phyloP scores from a whole-genome alignment of 305 asterid species.

The Fraxinus floribunda region DNA sequence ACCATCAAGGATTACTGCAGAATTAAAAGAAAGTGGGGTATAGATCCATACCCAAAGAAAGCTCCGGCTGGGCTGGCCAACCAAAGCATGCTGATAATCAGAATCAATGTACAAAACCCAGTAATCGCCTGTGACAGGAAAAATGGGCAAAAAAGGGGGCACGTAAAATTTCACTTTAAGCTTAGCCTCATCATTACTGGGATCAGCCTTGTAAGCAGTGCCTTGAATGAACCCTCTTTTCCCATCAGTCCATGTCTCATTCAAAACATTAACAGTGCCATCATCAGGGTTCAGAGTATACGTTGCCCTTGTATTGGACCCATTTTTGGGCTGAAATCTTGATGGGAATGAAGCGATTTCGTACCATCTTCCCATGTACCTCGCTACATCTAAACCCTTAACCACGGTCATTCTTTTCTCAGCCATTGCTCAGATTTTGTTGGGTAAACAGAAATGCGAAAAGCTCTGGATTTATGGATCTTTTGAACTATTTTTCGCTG shows the following conservation, averaged over 20 bases:
- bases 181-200: conserved; percentile 63
- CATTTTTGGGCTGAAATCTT: conserved; percentile 46
- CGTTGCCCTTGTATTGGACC: conserved; percentile 56
- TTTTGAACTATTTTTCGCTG: not conserved
- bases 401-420: conserved; percentile 48
- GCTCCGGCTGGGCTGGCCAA: conserved; percentile 51
- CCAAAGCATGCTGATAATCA: conserved; percentile 47
- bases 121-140: conserved; percentile 58
- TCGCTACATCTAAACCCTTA: conserved; percentile 39
- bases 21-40: not conserved
- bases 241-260: conserved; percentile 58
- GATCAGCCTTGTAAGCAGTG: conserved; percentile 44
- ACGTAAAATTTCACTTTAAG: conserved; percentile 58
- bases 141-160: conserved; percentile 60
- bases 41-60: conserved; percentile 51
- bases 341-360: conserved; percentile 64
- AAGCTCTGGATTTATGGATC: not conserved
- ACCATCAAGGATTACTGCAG: not conserved
- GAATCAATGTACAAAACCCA: conserved; percentile 56
- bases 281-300: conserved; percentile 50
- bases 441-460: not conserved
- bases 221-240: conserved; percentile 62
- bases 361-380: conserved; percentile 68
- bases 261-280: conserved; percentile 52
- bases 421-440: conserved; percentile 27